Evolutionary conservation across 2,329 filamentous ascomycete genomes (phyloP).

Genomic region (Paramyrothecium sp.): DNA sequence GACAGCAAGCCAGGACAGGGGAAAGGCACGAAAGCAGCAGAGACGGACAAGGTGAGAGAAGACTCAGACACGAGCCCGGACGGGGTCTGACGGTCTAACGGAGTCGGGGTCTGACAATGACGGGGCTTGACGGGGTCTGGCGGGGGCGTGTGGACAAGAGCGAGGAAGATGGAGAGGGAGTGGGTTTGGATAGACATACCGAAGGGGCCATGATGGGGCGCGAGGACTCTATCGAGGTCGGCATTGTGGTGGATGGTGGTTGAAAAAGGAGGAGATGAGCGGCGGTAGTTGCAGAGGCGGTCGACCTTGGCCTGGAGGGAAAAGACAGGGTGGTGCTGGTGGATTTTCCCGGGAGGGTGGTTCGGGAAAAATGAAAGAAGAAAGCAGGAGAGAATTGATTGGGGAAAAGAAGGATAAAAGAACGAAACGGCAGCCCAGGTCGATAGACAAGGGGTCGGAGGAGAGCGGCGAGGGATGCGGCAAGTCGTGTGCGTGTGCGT

Average conservation of each 20-base stretch:
- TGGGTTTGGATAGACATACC: conserved; percentile 40
- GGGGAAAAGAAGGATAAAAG: neutral
- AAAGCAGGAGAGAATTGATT: neutral
- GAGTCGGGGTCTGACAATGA: no score
- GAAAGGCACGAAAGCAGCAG: neutral
- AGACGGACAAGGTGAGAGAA: conserved; percentile 6
- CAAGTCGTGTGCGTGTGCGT: no score
- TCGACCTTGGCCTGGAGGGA: no score
- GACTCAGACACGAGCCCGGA: neutral
- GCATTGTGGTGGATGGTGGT: conserved; percentile 39
- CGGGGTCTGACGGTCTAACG: neutral
- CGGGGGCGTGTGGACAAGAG: conserved; percentile 2
- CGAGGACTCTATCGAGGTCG: conserved; percentile 57
- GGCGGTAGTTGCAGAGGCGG: neutral
- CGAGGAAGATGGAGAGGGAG: conserved; percentile 3
- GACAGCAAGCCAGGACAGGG: conserved; percentile 5
- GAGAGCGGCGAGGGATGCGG: no score
- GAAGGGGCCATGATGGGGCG: conserved; percentile 63
- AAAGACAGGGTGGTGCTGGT: no score
- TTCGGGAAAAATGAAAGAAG: neutral
- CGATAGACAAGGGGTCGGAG: no score
- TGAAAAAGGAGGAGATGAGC: conserved; percentile 3
- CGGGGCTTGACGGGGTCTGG: neutral
- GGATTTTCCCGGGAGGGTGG: no score
- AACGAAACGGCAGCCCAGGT: no score